Evolutionary conservation across 306 rosid genomes (phyloP), one percentile per base, ranked within the genome.

Genomic region (Cucurbita pepo): DNA sequence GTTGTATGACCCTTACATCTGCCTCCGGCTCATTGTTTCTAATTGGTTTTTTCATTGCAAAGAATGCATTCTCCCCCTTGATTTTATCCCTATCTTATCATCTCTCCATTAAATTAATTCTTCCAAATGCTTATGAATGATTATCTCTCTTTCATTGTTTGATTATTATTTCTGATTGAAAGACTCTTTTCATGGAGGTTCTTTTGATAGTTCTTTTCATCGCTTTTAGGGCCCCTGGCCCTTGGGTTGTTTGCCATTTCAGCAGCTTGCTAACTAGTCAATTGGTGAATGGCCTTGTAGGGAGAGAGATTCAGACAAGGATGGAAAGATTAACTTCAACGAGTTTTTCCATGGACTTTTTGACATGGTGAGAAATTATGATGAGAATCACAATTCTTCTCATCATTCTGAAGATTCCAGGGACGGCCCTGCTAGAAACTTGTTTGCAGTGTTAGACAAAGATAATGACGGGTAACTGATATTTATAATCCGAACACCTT

Each of bases 331-430:
- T 50, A 91, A 89, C 88, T 94, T 89, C 69, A 88, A 94, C 69
- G 97, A 94, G 81, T 94, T 94, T 84, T 94, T 91, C 79, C 99
- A 91, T 62, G 97, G 99, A 77, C 91, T 94, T 67, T 94, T 94
- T 85, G 99, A 94, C 84, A 82, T 91, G 88, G 99, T 94, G 75
- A 86, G 97, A 80, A 89, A 86, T 86, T 89, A 86, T 72, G 96
- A 89, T 9, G 99, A 94, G 81, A 78, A 40, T 83, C 95, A 91
- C 82, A 86, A 81, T 82, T 56, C 75, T 77, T 70, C 96, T 13
- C 88, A 87, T 71, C 77, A 81, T 67, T 78, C 81, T 50, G 88
- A 83, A 79, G 77, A 84, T 76, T 77, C 94, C 64, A 70, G 79
- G 85, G 95, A 91, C 79, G 83, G 79, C 76, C 96, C 97, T 1